Evolutionary conservation across 495 filamentous ascomycete genomes (phyloP).

Genomic region (Clavariopsis aquatica): DNA sequence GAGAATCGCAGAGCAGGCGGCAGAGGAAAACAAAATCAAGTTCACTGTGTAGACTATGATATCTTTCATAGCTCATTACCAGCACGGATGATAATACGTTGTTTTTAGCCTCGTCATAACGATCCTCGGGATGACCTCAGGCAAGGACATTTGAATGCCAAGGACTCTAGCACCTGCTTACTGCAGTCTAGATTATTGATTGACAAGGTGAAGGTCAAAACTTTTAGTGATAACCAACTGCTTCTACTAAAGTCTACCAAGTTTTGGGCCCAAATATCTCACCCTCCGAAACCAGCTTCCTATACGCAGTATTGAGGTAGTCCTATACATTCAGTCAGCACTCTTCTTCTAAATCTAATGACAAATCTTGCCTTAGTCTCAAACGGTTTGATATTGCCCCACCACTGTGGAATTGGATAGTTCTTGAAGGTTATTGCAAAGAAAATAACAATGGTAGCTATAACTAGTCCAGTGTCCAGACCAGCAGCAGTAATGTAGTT

Average conservation of each 20-base stretch:
- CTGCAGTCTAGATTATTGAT: background rate
- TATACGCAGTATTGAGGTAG: slow-evolving; percentile 46
- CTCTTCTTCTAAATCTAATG: background rate
- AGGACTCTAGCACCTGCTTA: background rate
- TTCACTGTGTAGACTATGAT: too few species aligned
- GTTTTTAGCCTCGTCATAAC: background rate
- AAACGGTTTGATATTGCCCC: slow-evolving; percentile 57
- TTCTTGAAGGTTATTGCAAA: slow-evolving; percentile 61
- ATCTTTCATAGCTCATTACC: too few species aligned
- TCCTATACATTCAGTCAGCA: slow-evolving; percentile 31
- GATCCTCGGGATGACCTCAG: slow-evolving; percentile 29
- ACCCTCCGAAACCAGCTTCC: slow-evolving; percentile 39
- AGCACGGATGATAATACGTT: background rate
- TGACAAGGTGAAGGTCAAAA: background rate
- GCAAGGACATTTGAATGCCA: slow-evolving; percentile 9
- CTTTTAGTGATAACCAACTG: background rate
- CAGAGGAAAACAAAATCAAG: too few species aligned
- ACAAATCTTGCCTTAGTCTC: slow-evolving; percentile 47
- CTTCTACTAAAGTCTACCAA: slow-evolving; percentile 27
- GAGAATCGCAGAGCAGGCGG: too few species aligned
- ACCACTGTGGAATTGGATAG: slow-evolving; percentile 62
- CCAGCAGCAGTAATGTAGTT: slow-evolving; percentile 77
- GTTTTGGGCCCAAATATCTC: slow-evolving; percentile 31
- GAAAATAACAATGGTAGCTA: slow-evolving; percentile 71
- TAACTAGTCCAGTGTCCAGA: slow-evolving; percentile 66